Conservation (phyloP, 176 grass and related monocot genomes). For the Musa itinerans region DNA sequence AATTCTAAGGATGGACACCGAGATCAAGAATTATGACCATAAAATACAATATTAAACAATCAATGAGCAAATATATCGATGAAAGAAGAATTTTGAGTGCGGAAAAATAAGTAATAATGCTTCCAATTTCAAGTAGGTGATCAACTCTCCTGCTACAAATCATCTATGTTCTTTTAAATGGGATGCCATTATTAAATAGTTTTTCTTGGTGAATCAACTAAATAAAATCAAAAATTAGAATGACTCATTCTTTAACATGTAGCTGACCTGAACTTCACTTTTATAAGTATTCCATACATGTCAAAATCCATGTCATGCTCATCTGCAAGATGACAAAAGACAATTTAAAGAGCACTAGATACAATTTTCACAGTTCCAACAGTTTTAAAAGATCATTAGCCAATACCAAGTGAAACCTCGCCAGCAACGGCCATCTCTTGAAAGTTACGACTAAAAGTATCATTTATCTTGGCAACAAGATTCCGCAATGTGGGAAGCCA, state of each 20-base stretch:
- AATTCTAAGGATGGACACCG: not conserved
- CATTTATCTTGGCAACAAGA: conserved; percentile 87
- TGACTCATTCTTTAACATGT: not conserved
- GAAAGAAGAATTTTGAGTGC: too few species aligned
- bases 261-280: conserved; percentile 86
- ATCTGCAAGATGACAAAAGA: conserved; percentile 44
- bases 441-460: conserved; percentile 82
- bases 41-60: too few species aligned
- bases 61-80: too few species aligned
- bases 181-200: not conserved
- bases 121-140: too few species aligned
- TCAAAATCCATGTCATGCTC: conserved; percentile 80
- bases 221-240: not conserved
- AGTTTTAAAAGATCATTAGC: conserved; percentile 3
- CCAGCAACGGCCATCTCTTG: conserved; percentile 99
- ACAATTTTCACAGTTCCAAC: not conserved
- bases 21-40: not conserved
- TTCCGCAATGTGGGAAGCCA: conserved; percentile 73
- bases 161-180: not conserved
- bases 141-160: not conserved
- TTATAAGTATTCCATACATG: conserved; percentile 86
- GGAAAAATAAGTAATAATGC: not conserved
- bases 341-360: not conserved
- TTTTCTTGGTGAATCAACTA: not conserved
- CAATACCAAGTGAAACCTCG: conserved; percentile 82